A percentile compares a stretch with the other conserved stretches of the same genome.
Conservation (phyloP, 768 basidiomycete species). For the Termitomyces sp. region DNA sequence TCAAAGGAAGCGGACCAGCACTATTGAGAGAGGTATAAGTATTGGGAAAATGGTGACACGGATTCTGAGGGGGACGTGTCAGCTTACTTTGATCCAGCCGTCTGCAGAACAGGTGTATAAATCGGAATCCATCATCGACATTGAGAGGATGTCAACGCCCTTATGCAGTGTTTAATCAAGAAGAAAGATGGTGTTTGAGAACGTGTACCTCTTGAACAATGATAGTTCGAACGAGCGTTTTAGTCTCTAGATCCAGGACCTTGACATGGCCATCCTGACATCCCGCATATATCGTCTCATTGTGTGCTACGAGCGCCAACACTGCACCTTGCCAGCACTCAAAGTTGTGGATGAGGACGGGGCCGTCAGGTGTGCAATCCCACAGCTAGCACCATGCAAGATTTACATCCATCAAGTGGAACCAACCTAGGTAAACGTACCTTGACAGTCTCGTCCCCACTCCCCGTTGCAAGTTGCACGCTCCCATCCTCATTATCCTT, state of each 20-base stretch:
- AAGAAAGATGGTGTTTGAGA: background rate
- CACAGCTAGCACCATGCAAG: slow-evolving; percentile 48
- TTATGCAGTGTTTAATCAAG: slow-evolving; percentile 17
- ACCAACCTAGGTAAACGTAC: slow-evolving; percentile 27
- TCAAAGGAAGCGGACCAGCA: slow-evolving; percentile 84
- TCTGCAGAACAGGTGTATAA: slow-evolving; percentile 64
- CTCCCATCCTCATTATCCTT: slow-evolving; percentile 14
- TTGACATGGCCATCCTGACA: slow-evolving; percentile 93
- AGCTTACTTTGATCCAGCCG: slow-evolving; percentile 60
- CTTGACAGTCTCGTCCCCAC: slow-evolving; percentile 90
- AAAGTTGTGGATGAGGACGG: slow-evolving; percentile 57
- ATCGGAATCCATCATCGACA: slow-evolving; percentile 65
- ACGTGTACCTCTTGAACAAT: slow-evolving; percentile 71
- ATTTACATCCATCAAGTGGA: background rate
- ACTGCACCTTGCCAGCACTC: slow-evolving; percentile 76
- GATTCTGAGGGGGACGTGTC: background rate
- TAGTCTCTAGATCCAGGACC: slow-evolving; percentile 87
- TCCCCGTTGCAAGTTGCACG: slow-evolving; percentile 70
- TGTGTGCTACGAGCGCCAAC: slow-evolving; percentile 67
- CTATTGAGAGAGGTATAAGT: slow-evolving; percentile 26
- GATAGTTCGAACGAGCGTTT: slow-evolving; percentile 80
- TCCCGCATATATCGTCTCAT: slow-evolving; percentile 85
- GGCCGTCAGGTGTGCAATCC: slow-evolving; percentile 45
- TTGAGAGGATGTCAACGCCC: slow-evolving; percentile 77
- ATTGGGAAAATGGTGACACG: background rate